These are phyloP conservation scores for Naganishia sp. DNA, from an alignment of 1,284 basidiomycete genomes.

Conservation along the genomic window DNA sequence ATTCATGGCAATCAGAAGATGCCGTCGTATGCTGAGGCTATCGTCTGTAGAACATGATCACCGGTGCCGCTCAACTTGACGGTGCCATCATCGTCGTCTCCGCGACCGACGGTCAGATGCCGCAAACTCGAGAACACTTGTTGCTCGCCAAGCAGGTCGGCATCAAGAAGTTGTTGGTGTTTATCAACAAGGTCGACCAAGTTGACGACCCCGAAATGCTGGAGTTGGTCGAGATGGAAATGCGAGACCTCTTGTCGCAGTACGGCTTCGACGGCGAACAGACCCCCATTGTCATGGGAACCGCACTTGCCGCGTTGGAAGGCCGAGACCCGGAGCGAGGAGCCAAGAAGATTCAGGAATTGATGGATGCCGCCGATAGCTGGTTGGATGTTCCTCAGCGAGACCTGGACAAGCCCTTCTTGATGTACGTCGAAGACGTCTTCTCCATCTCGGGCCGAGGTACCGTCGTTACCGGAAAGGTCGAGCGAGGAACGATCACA, in stretches of 20 bases:
- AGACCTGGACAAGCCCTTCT: slow-evolving; percentile 97
- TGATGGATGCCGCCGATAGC: slow-evolving; percentile 84
- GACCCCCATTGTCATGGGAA: slow-evolving; percentile 96
- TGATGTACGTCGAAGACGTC: slow-evolving; percentile 95
- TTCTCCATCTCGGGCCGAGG: slow-evolving; percentile 99
- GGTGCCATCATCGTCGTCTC: slow-evolving; percentile 97
- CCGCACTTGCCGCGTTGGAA: slow-evolving; percentile 92
- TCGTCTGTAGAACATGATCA: slow-evolving; percentile 93
- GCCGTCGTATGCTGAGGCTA: not conserved
- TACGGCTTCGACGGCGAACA: slow-evolving; percentile 97
- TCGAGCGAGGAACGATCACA: slow-evolving; percentile 88
- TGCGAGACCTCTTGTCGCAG: slow-evolving; percentile 90
- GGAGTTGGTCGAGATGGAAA: slow-evolving; percentile 99
- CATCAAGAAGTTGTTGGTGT: slow-evolving; percentile 96
- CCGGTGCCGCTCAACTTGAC: slow-evolving; percentile 98
- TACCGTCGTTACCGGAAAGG: slow-evolving; percentile 96
- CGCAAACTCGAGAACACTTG: slow-evolving; percentile 97
- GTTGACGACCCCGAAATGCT: slow-evolving; percentile 98
- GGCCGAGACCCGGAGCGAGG: slow-evolving; percentile 78
- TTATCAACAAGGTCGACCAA: slow-evolving; percentile 99
- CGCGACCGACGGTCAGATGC: slow-evolving; percentile 99
- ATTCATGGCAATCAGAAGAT: not conserved
- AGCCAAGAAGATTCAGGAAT: slow-evolving; percentile 74
- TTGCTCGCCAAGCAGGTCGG: slow-evolving; percentile 97
- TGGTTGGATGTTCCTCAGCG: slow-evolving; percentile 96